Evolutionary conservation across 2,329 filamentous ascomycete genomes (phyloP).

Genomic region (Penicillium sp.): DNA sequence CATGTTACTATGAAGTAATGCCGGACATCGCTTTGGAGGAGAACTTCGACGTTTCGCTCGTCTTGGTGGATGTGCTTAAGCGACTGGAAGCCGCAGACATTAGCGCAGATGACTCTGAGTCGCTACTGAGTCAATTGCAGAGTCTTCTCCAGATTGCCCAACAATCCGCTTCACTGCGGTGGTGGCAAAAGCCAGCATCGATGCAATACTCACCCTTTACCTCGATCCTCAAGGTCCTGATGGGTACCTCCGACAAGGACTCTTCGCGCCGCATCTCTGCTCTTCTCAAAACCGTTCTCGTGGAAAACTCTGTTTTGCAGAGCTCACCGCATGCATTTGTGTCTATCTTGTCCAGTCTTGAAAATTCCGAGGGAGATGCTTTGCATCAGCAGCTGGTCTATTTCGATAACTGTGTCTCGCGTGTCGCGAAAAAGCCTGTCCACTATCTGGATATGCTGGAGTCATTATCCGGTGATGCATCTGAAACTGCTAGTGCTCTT

Average conservation of each 20-base stretch:
- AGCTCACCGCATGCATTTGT: conserved; percentile 34
- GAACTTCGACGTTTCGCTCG: conserved; percentile 81
- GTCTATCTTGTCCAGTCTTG: conserved; percentile 39
- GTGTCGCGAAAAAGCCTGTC: conserved; percentile 71
- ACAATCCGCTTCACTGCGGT: conserved; percentile 78
- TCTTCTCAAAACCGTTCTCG: conserved; percentile 36
- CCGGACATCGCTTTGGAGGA: conserved; percentile 76
- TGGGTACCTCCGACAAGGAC: conserved; percentile 29
- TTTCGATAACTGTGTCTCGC: conserved; percentile 75
- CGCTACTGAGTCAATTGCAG: conserved; percentile 70
- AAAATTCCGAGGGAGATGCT: conserved; percentile 29
- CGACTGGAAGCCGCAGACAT: conserved; percentile 51
- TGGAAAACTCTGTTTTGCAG: conserved; percentile 39
- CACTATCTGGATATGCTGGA: conserved; percentile 65
- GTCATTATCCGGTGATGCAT: conserved; percentile 37
- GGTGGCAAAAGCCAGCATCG: conserved; percentile 67
- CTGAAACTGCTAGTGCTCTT: conserved; percentile 57
- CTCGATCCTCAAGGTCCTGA: conserved; percentile 40
- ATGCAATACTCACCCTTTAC: conserved; percentile 43
- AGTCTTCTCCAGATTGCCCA: conserved; percentile 77
- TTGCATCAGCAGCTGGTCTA: conserved; percentile 59
- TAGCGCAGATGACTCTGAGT: conserved; percentile 50
- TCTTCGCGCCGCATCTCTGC: conserved; percentile 34
- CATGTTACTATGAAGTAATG: conserved; percentile 78
- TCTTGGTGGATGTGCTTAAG: conserved; percentile 66